Percentiles rank a stretch among this genome's conserved stretches.
These are phyloP conservation scores for Apium graveolens DNA, from an alignment of 129 eudicot species.

Conservation along the genomic window DNA sequence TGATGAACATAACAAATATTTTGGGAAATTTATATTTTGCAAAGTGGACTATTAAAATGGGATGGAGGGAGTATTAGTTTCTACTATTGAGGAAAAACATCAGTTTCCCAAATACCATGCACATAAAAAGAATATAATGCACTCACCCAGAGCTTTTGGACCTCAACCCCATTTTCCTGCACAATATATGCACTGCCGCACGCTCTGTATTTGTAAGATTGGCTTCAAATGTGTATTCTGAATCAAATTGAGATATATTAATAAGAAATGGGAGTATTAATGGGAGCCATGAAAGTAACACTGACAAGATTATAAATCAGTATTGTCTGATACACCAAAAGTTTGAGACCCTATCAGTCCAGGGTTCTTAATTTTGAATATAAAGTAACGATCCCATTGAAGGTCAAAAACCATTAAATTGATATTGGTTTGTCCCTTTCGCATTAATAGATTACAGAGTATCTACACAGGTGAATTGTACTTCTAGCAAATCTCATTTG, in stretches of 20 bases:
- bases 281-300: neutral
- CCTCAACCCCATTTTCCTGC: slow-evolving; percentile 61
- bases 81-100: neutral
- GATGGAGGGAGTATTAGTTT: no score
- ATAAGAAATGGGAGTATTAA: neutral
- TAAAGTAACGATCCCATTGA: neutral
- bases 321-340: neutral
- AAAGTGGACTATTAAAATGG: no score
- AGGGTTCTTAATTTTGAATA: neutral
- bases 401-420: neutral
- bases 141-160: slow-evolving; percentile 84
- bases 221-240: slow-evolving; percentile 67
- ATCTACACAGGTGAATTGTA: neutral
- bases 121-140: neutral
- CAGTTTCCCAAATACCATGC: neutral
- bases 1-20: no score
- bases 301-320: neutral
- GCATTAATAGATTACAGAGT: neutral
- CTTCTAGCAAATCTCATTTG: neutral
- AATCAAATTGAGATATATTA: slow-evolving; percentile 10
- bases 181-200: slow-evolving; percentile 58
- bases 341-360: neutral
- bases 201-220: slow-evolving; percentile 52
- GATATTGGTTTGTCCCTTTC: neutral
- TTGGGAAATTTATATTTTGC: no score